phyloP scores from a whole-genome alignment of 2,329 filamentous ascomycete species.

The Cladophialophora bantiana region DNA sequence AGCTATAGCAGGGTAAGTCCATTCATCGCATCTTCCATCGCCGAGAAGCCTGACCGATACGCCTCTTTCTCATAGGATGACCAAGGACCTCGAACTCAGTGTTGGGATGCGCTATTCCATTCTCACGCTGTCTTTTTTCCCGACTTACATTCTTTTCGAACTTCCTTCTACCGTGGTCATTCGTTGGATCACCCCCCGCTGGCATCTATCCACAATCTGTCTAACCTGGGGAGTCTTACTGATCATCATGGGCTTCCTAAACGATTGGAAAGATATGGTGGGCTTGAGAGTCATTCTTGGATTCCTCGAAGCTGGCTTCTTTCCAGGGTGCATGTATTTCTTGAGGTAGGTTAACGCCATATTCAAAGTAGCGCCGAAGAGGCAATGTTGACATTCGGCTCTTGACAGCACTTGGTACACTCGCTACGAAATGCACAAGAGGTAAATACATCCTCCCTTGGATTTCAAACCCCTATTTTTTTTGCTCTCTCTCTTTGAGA shows the following conservation, averaged over 20 bases:
- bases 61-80: slow-evolving; percentile 30
- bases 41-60: not conserved
- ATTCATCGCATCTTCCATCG: not conserved
- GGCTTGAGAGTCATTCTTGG: slow-evolving; percentile 32
- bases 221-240: slow-evolving; percentile 41
- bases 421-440: too few species aligned
- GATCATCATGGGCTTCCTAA: slow-evolving; percentile 45
- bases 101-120: slow-evolving; percentile 38
- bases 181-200: slow-evolving; percentile 38
- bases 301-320: too few species aligned
- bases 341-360: too few species aligned
- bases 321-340: too few species aligned
- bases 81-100: slow-evolving; percentile 40
- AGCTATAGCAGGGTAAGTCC: slow-evolving; percentile 38
- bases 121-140: slow-evolving; percentile 4
- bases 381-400: too few species aligned
- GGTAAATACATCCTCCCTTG: too few species aligned
- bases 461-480: too few species aligned
- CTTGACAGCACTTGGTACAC: too few species aligned
- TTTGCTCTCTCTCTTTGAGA: too few species aligned
- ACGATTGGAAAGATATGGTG: slow-evolving; percentile 38
- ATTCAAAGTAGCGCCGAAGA: too few species aligned
- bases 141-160: slow-evolving; percentile 12
- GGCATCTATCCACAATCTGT: slow-evolving; percentile 2
- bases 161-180: slow-evolving; percentile 50